Base-by-base conservation (phyloP, 805 yeast genomes). In the Monosporozyma unispora region DNA sequence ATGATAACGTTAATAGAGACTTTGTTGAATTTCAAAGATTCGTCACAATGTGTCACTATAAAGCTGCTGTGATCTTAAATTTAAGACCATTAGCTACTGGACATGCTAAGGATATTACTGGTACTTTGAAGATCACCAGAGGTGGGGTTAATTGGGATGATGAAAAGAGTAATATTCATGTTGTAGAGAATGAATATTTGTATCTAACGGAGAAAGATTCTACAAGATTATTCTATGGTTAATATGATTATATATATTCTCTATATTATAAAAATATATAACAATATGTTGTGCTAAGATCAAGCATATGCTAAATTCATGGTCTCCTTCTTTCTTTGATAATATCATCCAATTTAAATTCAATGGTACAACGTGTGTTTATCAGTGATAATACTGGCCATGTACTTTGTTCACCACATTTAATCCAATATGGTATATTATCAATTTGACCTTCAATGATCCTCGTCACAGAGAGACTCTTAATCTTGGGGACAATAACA, bases 301-400 rank as follows among this genome's bases (percentile, higher is more conserved):
- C 21, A 35, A 44, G 16, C 10, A 19, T 37, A 37, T n/a, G 40
- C 11, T 12, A 38, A 21, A 7, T 28, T 14, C 14, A 31, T 14
- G 7, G 16, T 22, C 50, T 55, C 54, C 69, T 61, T 52, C 68
- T 62, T 48, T 65, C 59, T 54, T 64, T 64, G 78, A 86, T 59
- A 79, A 76, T 63, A 27, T 84, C 87, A 63, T 90, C 96, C 49
- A 91, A 71, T 23, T 89, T 84, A 67, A 84, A 87, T 70, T 91
- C 99, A 48, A 91, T 84, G 1, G 90, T 81, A 59, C 96, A 87
- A 44, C 99, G 72, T 1, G 96, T 84, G 80, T 89, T 82, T 28
- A 93, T 72, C 35, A 89, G 70, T 0, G 96, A 87, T 52, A 87
- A 73, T 47, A 87, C 77, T 1, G 96, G 95, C 98, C 98, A 93